phyloP scores from a whole-genome alignment of 495 filamentous ascomycete genomes.

The Neurospora sp. region DNA sequence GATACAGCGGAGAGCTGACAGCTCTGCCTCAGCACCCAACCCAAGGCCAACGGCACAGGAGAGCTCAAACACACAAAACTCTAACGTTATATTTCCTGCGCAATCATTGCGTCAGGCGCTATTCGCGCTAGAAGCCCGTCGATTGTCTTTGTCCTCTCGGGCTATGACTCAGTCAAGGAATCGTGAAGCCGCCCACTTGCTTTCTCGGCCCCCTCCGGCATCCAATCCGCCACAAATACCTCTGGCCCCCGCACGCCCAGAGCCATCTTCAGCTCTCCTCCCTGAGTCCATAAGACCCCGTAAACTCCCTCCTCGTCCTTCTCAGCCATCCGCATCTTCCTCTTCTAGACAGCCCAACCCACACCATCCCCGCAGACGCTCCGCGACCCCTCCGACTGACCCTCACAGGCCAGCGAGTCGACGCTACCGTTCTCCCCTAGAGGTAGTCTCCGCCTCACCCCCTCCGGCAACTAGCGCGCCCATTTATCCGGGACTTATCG shows the following conservation, averaged over 20 bases:
- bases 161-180: background rate
- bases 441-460: background rate
- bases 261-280: background rate
- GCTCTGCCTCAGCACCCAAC: background rate
- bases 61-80: background rate
- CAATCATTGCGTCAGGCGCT: too few species aligned
- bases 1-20: background rate
- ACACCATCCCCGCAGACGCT: background rate
- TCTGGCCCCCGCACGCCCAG: too few species aligned
- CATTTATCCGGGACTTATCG: accelerated
- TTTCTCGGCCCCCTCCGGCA: background rate
- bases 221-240: background rate
- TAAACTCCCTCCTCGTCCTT: background rate
- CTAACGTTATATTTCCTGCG: background rate
- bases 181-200: background rate
- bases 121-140: too few species aligned
- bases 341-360: background rate
- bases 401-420: background rate
- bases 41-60: background rate
- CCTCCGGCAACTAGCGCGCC: background rate
- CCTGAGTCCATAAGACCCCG: background rate
- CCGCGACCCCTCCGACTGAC: background rate
- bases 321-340: background rate
- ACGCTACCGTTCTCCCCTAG: background rate
- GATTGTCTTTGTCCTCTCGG: background rate